Evolutionary conservation across 1,284 basidiomycete species (phyloP), one percentile per base, ranked within the genome.

Genomic region (Marasmius sp.): DNA sequence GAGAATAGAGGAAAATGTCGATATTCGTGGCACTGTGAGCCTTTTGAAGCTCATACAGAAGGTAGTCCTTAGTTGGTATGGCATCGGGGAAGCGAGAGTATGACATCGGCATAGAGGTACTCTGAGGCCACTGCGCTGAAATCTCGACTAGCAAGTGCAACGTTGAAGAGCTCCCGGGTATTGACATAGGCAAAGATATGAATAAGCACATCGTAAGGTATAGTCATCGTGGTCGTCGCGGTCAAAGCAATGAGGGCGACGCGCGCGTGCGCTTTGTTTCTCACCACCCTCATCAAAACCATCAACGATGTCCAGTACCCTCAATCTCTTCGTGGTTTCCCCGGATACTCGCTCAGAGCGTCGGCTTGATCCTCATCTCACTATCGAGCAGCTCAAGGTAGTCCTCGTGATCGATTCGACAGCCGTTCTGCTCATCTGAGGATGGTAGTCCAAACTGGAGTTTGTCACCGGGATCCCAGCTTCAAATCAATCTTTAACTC

Each of bases 401-500:
- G 16, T 52, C 50, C 39, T 47, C 34, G 45, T 20, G 39, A 57
- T 47, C 41, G n/a, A 48, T 49, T 38, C 41, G n/a, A n/a, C 14
- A 22, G 41, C 38, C 62, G 62, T 65, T 36, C 57, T n/a, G 34
- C 54, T 64, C 53, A 53, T 57, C 27, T 27, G 27, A 47, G 33
- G 51, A 50, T 49, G 36, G 33, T 71, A 97, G 92, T 81, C 80
- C 65, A 97, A 94, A 69, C 85, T 98, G 33, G 93, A 95, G 71
- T 82, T 88, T 55, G 87, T 98, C 70, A 97, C 95, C n/a, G 96
- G 96, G 16, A 91, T 98, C 59, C 87, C 92, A 1, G 81, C 84
- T 4, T 78, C 79, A 59, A 88, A 89, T 66, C 95, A 97, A 70
- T 68, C 75, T 0, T 83, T 97, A 57, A 77, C 82, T 0, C 72